A percentile compares a stretch with the other conserved stretches of the same genome.
These are phyloP conservation scores for Rhododendron ferrugineum DNA, from an alignment of 148 eudicot genomes.

Conservation along the genomic window DNA sequence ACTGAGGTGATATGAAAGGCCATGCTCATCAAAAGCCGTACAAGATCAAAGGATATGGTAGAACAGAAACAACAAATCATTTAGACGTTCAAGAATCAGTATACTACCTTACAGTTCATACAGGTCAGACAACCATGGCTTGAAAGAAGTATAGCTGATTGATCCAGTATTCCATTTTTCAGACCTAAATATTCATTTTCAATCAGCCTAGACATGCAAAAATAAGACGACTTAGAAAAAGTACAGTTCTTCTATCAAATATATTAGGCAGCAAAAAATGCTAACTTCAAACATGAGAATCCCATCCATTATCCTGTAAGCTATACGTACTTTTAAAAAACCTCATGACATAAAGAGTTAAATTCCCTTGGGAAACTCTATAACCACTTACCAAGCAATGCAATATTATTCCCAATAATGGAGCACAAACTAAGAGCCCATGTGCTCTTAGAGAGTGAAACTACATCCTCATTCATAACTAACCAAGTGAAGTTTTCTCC, in stretches of 20 bases:
- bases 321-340: background rate
- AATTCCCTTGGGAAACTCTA: background rate
- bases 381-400: background rate
- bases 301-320: background rate
- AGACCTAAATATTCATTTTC: constrained; percentile 91
- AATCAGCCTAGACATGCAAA: constrained; percentile 56
- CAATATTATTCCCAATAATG: background rate
- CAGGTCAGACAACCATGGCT: constrained; percentile 78
- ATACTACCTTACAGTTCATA: constrained; percentile 94
- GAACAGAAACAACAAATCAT: background rate
- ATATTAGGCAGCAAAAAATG: background rate
- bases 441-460: background rate
- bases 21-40: too few relatives aligned
- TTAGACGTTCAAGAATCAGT: background rate
- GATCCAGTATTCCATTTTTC: constrained; percentile 96
- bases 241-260: background rate
- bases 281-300: background rate
- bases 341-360: background rate
- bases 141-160: constrained; percentile 90
- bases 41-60: background rate
- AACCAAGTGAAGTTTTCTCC: background rate
- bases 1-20: background rate
- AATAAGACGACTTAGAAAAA: constrained; percentile 1
- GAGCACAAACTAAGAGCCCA: background rate
- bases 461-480: background rate